phyloP scores from a whole-genome alignment of 2,329 filamentous ascomycete genomes.

The Elsinoe ampelina region DNA sequence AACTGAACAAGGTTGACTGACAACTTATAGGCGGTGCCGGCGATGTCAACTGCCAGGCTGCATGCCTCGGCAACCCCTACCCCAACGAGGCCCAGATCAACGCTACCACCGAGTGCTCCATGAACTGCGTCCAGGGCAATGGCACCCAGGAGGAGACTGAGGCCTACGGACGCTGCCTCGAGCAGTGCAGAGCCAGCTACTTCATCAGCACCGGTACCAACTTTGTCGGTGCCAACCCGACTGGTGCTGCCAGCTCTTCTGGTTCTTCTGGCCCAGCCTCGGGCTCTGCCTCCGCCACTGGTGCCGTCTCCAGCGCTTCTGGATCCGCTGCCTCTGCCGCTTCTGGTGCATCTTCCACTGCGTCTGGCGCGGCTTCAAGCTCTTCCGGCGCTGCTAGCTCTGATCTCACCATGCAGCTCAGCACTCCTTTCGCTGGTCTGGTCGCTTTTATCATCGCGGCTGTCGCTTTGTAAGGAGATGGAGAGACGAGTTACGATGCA shows the following conservation, averaged over 20 bases:
- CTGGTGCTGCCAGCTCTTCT: constrained; percentile 20
- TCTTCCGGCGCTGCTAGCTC: constrained; percentile 23
- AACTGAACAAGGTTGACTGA: constrained; percentile 22
- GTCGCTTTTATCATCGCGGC: constrained; percentile 14
- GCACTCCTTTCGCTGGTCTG: constrained; percentile 14
- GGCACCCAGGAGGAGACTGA: constrained; percentile 38
- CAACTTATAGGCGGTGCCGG: constrained; percentile 30
- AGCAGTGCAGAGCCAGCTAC: constrained; percentile 30
- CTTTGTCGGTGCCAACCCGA: constrained; percentile 18
- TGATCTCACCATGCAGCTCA: constrained; percentile 8
- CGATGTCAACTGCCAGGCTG: constrained; percentile 44
- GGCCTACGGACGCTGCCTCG: constrained; percentile 40
- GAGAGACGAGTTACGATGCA: neutral
- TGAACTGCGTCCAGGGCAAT: constrained; percentile 44
- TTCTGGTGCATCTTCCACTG: neutral
- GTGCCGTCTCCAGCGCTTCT: constrained; percentile 16
- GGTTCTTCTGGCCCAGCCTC: constrained; percentile 18
- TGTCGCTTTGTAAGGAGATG: constrained; percentile 15
- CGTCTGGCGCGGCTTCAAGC: constrained; percentile 14
- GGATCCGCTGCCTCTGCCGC: constrained; percentile 19
- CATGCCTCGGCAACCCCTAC: constrained; percentile 43
- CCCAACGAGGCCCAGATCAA: constrained; percentile 42
- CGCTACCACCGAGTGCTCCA: constrained; percentile 43
- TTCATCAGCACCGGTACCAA: constrained; percentile 14
- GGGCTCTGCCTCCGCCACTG: constrained; percentile 14